Conservation (phyloP, 1,284 basidiomycete species). For the Ustilago sp. region DNA sequence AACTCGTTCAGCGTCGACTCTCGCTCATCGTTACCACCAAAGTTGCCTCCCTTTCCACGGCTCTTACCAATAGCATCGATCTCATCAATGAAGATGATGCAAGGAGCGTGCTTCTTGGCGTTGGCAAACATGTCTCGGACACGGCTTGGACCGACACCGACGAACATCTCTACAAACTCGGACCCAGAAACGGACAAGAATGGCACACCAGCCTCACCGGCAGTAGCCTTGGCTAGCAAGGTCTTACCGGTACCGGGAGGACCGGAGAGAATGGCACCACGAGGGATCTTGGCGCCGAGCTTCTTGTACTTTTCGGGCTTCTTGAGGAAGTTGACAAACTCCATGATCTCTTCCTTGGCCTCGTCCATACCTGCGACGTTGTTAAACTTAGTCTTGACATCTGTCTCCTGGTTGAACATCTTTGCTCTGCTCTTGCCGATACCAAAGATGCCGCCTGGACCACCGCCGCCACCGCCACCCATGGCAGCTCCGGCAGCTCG, state of each 20-base stretch:
- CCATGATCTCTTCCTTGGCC: constrained; percentile 99
- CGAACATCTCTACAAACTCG: constrained; percentile 99
- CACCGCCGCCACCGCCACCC: constrained; percentile 70
- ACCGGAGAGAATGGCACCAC: constrained; percentile 96
- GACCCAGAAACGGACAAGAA: constrained; percentile 99
- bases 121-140: constrained; percentile 97
- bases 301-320: constrained; percentile 94
- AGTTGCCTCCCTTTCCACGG: constrained; percentile 85
- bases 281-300: constrained; percentile 97
- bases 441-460: constrained; percentile 91
- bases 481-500: constrained; percentile 74
- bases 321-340: constrained; percentile 99
- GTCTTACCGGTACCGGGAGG: constrained; percentile 99
- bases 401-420: constrained; percentile 97
- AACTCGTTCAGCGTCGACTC: constrained; percentile 98
- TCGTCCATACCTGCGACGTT: constrained; percentile 99
- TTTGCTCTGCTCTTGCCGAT: constrained; percentile 96
- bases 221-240: constrained; percentile 95
- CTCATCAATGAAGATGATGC: constrained; percentile 79
- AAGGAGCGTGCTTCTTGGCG: constrained; percentile 96
- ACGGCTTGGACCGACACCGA: constrained; percentile 96
- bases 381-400: constrained; percentile 91
- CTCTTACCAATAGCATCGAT: constrained; percentile 95
- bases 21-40: constrained; percentile 97
- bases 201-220: constrained; percentile 95